Percentiles rank a stretch among this genome's conserved stretches.
phyloP scores from a whole-genome alignment of 441 rosid genomes.

The Populus tomentosa region DNA sequence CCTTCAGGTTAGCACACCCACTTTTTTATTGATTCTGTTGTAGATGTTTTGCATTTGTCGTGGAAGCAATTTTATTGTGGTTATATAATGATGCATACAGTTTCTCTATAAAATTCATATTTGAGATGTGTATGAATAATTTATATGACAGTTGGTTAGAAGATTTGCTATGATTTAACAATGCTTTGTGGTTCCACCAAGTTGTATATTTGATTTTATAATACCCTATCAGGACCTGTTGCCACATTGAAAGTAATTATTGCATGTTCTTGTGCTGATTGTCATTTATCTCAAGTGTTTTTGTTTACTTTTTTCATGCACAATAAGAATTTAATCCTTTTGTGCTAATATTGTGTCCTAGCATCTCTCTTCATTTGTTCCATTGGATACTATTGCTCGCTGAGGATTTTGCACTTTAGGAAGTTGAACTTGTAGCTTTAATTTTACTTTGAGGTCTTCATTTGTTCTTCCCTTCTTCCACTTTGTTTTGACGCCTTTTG shows the following conservation, averaged over 20 bases:
- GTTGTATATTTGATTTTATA: too few relatives aligned
- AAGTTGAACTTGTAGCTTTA: background rate
- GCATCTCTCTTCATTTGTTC: background rate
- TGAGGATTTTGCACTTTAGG: background rate
- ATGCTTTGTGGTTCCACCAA: too few relatives aligned
- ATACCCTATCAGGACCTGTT: too few relatives aligned
- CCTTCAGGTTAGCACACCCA: slow-evolving; percentile 55
- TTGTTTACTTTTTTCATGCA: background rate
- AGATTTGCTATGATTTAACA: background rate
- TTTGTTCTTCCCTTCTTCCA: background rate
- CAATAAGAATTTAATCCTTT: background rate
- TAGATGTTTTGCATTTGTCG: background rate
- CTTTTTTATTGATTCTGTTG: background rate
- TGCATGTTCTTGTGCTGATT: too few relatives aligned
- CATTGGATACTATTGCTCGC: background rate
- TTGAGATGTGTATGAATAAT: background rate
- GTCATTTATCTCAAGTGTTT: too few relatives aligned
- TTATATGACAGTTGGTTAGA: background rate
- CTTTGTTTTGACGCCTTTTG: background rate
- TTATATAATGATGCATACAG: background rate
- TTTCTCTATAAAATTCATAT: background rate
- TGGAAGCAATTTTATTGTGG: background rate
- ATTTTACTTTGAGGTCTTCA: background rate
- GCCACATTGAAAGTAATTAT: too few relatives aligned
- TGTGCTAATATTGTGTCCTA: background rate